Percentiles rank a stretch among this genome's conserved stretches.
These are phyloP conservation scores for Lichtheimia hyalospora DNA, from an alignment of 371 early-diverging fungal species.

Conservation along the genomic window DNA sequence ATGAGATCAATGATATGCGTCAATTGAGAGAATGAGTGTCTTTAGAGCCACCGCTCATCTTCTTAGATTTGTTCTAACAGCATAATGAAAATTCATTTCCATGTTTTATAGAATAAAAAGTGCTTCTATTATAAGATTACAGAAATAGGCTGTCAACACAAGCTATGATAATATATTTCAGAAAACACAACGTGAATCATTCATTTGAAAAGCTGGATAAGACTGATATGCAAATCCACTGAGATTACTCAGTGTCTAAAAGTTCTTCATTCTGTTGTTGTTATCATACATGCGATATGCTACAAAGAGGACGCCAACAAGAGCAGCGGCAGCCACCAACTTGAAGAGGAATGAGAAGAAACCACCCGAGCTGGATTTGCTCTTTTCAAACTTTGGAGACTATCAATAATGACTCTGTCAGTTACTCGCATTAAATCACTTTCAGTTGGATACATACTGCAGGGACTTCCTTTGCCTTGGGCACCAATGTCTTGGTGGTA, in stretches of 20 bases:
- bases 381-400: not conserved
- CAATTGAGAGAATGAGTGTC: too few species aligned
- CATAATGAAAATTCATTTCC: too few species aligned
- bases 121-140: too few species aligned
- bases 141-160: too few species aligned
- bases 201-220: too few species aligned
- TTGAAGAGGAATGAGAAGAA: constrained; percentile 56
- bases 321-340: constrained; percentile 51
- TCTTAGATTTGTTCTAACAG: too few species aligned
- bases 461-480: constrained; percentile 31
- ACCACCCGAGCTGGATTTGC: constrained; percentile 21
- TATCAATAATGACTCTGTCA: not conserved
- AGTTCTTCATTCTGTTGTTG: constrained; percentile 66
- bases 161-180: too few species aligned
- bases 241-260: constrained; percentile 16
- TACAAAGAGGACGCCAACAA: constrained; percentile 56
- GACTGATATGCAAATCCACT: too few species aligned
- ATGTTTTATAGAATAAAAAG: too few species aligned
- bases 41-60: too few species aligned
- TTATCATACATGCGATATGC: constrained; percentile 63
- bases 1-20: too few species aligned
- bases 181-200: too few species aligned
- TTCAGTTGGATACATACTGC: constrained; percentile 11
- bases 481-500: constrained; percentile 45
- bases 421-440: not conserved